phyloP scores from a whole-genome alignment of 192 early-diverging fungal genomes.

The Coemansia sp. region DNA sequence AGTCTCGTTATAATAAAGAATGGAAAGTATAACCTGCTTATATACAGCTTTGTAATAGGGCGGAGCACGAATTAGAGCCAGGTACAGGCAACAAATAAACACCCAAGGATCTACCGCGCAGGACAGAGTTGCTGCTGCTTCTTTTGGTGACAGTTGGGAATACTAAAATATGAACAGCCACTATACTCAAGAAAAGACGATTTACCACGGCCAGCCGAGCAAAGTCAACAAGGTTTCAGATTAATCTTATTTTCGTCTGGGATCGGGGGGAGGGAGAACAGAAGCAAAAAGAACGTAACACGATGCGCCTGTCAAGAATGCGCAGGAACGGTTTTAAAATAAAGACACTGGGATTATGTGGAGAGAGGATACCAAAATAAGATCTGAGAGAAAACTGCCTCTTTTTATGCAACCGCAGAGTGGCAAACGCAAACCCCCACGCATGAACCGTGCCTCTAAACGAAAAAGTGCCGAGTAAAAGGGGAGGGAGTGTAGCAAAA shows the following conservation, averaged over 20 bases:
- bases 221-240: not conserved
- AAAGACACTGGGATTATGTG: not conserved
- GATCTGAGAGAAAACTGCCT: not conserved
- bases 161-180: slow-evolving; percentile 3
- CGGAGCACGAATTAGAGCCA: not conserved
- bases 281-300: not conserved
- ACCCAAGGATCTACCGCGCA: not conserved
- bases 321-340: not conserved
- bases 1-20: not conserved
- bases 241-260: too few relatives aligned
- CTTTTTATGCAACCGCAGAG: not conserved
- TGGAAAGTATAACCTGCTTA: not conserved
- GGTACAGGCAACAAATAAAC: not conserved
- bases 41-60: not conserved
- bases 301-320: not conserved
- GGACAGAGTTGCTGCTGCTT: not conserved
- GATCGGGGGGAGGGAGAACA: not conserved
- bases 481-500: not conserved
- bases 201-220: not conserved
- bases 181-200: not conserved
- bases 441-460: not conserved
- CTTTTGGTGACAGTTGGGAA: not conserved
- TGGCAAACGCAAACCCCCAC: not conserved
- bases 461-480: not conserved
- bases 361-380: not conserved